These are phyloP conservation scores for Suillus lakei DNA, from an alignment of 768 basidiomycete species.

Conservation along the genomic window DNA sequence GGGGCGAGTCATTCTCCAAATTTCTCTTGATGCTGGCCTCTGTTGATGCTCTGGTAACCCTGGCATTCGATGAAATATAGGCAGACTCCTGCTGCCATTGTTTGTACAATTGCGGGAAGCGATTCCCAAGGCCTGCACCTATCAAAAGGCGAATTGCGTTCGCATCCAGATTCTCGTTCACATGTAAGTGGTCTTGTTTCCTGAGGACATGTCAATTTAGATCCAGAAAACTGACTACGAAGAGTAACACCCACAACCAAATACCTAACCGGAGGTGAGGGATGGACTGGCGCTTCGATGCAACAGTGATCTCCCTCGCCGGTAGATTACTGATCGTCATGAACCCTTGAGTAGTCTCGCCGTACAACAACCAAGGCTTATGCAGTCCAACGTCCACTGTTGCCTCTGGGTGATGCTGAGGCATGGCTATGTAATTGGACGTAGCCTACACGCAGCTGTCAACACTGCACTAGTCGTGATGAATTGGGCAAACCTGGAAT, in stretches of 20 bases:
- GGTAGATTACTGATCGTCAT: slow-evolving; percentile 35
- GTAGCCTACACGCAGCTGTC: slow-evolving; percentile 12
- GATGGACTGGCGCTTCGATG: not conserved
- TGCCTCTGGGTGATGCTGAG: slow-evolving; percentile 14
- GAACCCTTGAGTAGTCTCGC: slow-evolving; percentile 47
- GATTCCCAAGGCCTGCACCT: slow-evolving; percentile 30
- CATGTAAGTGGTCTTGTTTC: slow-evolving; percentile 21
- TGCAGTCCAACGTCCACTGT: slow-evolving; percentile 12
- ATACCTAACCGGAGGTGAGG: slow-evolving; percentile 17
- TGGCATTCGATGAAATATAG: slow-evolving; percentile 4
- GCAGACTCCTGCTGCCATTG: slow-evolving; percentile 25
- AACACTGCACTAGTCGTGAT: not conserved
- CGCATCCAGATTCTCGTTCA: slow-evolving; percentile 29
- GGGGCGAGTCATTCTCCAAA: slow-evolving; percentile 11
- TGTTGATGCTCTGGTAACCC: not conserved
- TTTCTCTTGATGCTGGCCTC: not conserved
- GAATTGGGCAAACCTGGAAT: slow-evolving; percentile 43
- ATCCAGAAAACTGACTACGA: not conserved
- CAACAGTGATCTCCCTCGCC: not conserved
- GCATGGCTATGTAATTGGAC: slow-evolving; percentile 18
- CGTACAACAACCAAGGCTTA: slow-evolving; percentile 37
- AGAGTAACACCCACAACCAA: slow-evolving; percentile 26
- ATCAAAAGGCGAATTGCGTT: slow-evolving; percentile 33
- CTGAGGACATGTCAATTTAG: slow-evolving; percentile 16
- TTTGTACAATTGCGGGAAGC: slow-evolving; percentile 26